Evolutionary conservation across 352 stramenopile species (phyloP), one percentile per base, ranked within the genome.

Genomic region (Pythium volutum): DNA sequence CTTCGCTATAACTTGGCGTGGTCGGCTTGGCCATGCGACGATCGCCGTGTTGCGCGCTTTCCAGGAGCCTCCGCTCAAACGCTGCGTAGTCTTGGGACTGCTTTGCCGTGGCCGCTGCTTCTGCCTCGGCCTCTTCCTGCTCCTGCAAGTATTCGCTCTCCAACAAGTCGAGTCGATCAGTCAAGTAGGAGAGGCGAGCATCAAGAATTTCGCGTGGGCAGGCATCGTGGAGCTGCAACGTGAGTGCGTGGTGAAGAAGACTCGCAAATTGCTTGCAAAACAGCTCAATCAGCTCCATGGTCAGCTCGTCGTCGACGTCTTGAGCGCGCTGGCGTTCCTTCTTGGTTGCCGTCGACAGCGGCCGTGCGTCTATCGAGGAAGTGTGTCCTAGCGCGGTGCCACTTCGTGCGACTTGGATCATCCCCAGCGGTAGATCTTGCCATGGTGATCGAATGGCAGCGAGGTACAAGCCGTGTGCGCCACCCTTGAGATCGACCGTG

Each of bases 351-450:
- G 36, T 55, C 8, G 53, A 49, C 3, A 64, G 20, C 9, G 49
- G 49, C 20, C 51, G 8, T 6, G 39, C 12, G 14, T 64, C 55
- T 2, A 62, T 39, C 15, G 55, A 43, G 7, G 45, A 22, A 4
- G 47, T 7, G 11, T 38, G 33, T 1, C 34, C 34, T 10, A 65
- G 38, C 29, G 43, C 43, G 0, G 29, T 27, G n/a, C 55, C 63
- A 26, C 27, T 74, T 6, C 80, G 75, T 39, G 80, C 73, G 18
- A 89, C 78, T 57, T 93, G 81, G 18, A 93, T 65, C 62, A 93
- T 77, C 2, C 83, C 81, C 25, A 90, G 74, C 3, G 79, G 74
- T 1, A 70, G 52, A 0, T 72, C 56, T 2, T 66, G 59, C 79
- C 77, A 89, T 1, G 75, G 72, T 15, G 81, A 87, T 8, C 67